Percentiles rank a stretch among this genome's conserved stretches.
phyloP scores from a whole-genome alignment of 352 stramenopile genomes.

The Pythium brachiatum region DNA sequence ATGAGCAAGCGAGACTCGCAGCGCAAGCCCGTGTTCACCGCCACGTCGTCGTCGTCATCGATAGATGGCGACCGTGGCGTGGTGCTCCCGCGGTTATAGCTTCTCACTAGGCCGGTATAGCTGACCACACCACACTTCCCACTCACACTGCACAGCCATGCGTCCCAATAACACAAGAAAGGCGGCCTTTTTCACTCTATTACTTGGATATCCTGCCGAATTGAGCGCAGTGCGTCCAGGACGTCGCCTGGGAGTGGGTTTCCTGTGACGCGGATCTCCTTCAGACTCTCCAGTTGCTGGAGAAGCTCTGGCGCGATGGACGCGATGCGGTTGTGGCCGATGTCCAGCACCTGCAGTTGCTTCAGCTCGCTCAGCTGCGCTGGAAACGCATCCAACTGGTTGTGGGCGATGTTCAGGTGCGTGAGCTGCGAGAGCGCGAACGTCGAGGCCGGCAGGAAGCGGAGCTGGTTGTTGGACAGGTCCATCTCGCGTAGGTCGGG shows the following conservation, averaged over 20 bases:
- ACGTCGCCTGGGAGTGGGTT: constrained; percentile 39
- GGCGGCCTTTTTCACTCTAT: constrained; percentile 3
- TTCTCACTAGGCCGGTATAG: neutral
- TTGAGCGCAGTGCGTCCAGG: constrained; percentile 25
- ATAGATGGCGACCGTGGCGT: constrained; percentile 39
- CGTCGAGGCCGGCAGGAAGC: constrained; percentile 67
- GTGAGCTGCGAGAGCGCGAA: constrained; percentile 63
- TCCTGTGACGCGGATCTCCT: constrained; percentile 38
- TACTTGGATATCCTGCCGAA: constrained; percentile 34
- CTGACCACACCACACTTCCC: neutral
- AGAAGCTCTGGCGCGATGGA: constrained; percentile 42
- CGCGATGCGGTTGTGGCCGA: constrained; percentile 52
- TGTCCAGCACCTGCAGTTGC: constrained; percentile 58
- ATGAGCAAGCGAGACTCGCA: constrained; percentile 46
- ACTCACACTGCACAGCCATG: neutral
- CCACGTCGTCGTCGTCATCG: constrained; percentile 25
- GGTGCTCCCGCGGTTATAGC: constrained; percentile 48
- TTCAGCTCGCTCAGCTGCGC: constrained; percentile 39
- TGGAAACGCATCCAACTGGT: constrained; percentile 55
- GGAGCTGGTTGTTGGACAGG: constrained; percentile 76
- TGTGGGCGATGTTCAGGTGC: constrained; percentile 63
- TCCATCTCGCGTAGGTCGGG: constrained; percentile 65
- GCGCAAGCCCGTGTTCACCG: constrained; percentile 34
- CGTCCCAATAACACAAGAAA: neutral
- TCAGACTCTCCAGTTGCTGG: constrained; percentile 34